Conservation (phyloP, 1,284 basidiomycete species). For the Puccinia novopanici region DNA sequence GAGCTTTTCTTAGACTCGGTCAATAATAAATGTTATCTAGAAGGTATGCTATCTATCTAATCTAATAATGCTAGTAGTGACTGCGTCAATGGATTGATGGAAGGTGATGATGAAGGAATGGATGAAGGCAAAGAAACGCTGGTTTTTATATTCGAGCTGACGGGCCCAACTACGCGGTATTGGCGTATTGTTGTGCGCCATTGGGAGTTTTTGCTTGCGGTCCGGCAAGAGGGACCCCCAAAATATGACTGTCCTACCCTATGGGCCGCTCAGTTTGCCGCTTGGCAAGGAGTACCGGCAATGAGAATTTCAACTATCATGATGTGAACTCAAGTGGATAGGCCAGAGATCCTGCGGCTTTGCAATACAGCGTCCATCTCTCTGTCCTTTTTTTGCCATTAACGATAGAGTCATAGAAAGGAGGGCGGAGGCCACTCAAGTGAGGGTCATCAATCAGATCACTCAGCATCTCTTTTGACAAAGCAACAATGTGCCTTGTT, state of each 20-base stretch:
- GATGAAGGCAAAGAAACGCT: constrained; percentile 11
- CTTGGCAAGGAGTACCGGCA: constrained; percentile 21
- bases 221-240: constrained; percentile 25
- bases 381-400: neutral
- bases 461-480: constrained; percentile 31
- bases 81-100: neutral
- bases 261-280: neutral
- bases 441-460: constrained; percentile 37
- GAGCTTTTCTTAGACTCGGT: constrained; percentile 15
- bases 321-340: constrained; percentile 42
- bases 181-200: neutral
- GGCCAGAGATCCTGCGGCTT: constrained; percentile 39
- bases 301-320: constrained; percentile 35
- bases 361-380: constrained; percentile 34
- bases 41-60: neutral
- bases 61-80: neutral
- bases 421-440: constrained; percentile 1
- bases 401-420: constrained; percentile 29
- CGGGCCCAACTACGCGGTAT: neutral
- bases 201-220: neutral
- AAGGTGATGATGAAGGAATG: constrained; percentile 5
- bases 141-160: constrained; percentile 29
- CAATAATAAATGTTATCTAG: constrained; percentile 10
- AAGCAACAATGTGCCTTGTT: constrained; percentile 11
- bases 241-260: constrained; percentile 32